These are phyloP conservation scores for Bryopsis sp. DNA, from an alignment of 139 green algal species.

Conservation along the genomic window DNA sequence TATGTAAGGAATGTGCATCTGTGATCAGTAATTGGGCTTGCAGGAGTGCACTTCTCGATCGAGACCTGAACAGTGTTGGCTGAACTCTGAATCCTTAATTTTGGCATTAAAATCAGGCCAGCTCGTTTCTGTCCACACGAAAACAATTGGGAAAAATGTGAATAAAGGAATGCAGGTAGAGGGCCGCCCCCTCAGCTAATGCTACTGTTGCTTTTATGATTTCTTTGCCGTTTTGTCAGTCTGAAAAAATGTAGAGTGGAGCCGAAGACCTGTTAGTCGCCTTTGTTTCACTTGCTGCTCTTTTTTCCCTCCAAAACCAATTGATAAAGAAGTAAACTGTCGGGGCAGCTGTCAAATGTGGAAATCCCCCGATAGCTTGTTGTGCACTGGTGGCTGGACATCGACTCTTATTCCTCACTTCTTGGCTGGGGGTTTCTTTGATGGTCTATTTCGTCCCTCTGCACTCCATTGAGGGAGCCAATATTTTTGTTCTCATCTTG, in stretches of 20 bases:
- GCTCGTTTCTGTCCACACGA: constrained; percentile 3
- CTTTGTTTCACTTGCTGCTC: no score
- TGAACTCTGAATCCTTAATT: not conserved
- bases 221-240: no score
- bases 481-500: no score
- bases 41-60: not conserved
- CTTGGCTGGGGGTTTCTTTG: constrained; percentile 65
- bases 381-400: not conserved
- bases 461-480: no score
- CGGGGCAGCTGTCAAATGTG: constrained; percentile 10
- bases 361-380: constrained; percentile 3
- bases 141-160: not conserved
- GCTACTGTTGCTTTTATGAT: not conserved
- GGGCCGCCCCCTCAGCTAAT: no score
- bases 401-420: constrained; percentile 73
- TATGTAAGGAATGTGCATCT: constrained; percentile 15
- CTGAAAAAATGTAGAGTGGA: no score
- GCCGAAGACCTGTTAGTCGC: no score
- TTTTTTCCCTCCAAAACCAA: no score
- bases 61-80: constrained; percentile 16
- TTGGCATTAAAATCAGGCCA: constrained; percentile 18
- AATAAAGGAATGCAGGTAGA: constrained; percentile 3
- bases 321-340: no score
- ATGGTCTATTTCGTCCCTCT: constrained; percentile 48
- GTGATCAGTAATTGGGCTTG: not conserved